phyloP scores from a whole-genome alignment of 306 rosid genomes.

The Cicer arietinum region DNA sequence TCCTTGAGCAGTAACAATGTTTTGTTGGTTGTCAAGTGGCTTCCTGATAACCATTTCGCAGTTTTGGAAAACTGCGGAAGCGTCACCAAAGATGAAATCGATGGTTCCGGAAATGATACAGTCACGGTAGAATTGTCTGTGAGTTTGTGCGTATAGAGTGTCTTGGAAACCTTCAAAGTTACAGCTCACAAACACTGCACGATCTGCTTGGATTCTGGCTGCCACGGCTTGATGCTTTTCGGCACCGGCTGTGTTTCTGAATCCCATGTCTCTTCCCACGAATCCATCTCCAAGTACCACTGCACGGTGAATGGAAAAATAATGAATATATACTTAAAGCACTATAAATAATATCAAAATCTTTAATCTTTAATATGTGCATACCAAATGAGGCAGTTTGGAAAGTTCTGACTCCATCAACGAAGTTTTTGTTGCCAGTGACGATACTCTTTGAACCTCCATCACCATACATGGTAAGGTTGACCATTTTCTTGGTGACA shows the following conservation, averaged over 20 bases:
- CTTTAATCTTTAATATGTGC: neutral
- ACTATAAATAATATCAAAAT: neutral
- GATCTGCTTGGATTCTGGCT: constrained; percentile 65
- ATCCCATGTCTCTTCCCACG: constrained; percentile 64
- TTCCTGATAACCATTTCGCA: constrained; percentile 56
- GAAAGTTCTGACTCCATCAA: constrained; percentile 75
- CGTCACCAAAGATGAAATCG: constrained; percentile 86
- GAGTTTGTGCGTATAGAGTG: constrained; percentile 71
- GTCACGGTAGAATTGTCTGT: constrained; percentile 75
- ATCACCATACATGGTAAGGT: constrained; percentile 82
- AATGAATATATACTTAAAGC: neutral
- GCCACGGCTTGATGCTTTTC: constrained; percentile 84
- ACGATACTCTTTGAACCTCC: constrained; percentile 76
- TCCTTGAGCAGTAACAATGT: constrained; percentile 77
- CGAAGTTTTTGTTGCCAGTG: constrained; percentile 70
- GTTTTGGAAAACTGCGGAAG: constrained; percentile 69
- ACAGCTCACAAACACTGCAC: constrained; percentile 59
- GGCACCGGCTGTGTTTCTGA: constrained; percentile 81
- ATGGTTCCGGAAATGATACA: constrained; percentile 68
- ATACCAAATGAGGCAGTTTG: constrained; percentile 82
- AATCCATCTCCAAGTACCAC: constrained; percentile 80
- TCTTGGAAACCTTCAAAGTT: constrained; percentile 82
- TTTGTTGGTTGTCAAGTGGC: constrained; percentile 63
- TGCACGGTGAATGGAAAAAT: constrained; percentile 36
- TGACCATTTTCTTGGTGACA: constrained; percentile 61